Percentiles rank a stretch among this genome's conserved stretches.
Conservation (phyloP, 768 basidiomycete species). For the Rhodotorula diobovata region DNA sequence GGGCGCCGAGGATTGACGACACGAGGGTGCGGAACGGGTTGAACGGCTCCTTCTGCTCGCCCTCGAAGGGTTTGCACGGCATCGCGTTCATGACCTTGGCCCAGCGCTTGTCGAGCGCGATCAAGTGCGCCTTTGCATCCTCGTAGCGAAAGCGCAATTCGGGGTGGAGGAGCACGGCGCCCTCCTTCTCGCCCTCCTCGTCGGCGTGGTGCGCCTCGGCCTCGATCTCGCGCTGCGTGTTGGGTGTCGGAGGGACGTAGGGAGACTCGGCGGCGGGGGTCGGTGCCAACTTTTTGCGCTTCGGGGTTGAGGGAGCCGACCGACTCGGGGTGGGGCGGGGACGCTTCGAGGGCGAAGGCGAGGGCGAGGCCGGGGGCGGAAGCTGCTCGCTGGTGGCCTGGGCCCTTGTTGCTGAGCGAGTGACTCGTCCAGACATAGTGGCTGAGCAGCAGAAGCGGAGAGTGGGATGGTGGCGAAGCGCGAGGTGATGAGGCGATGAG, state of each 20-base stretch:
- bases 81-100: constrained; percentile 58
- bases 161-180: constrained; percentile 58
- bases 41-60: constrained; percentile 57
- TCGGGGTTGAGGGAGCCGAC: constrained; percentile 9
- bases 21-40: constrained; percentile 65
- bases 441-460: neutral
- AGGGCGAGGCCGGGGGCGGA: constrained; percentile 12
- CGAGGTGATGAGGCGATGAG: no score
- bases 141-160: constrained; percentile 70
- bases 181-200: constrained; percentile 14
- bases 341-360: constrained; percentile 15
- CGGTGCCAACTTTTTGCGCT: neutral
- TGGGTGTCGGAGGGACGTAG: constrained; percentile 27
- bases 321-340: neutral
- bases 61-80: constrained; percentile 71
- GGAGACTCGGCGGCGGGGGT: neutral
- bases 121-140: constrained; percentile 68
- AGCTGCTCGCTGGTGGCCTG: neutral
- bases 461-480: no score
- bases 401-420: neutral
- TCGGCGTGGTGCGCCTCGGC: neutral
- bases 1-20: constrained; percentile 65
- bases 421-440: constrained; percentile 4
- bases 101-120: constrained; percentile 65
- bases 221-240: constrained; percentile 11